Evolutionary conservation across 2,329 filamentous ascomycete species (phyloP), one percentile per base, ranked within the genome.

Genomic region (Penicillium sp.): DNA sequence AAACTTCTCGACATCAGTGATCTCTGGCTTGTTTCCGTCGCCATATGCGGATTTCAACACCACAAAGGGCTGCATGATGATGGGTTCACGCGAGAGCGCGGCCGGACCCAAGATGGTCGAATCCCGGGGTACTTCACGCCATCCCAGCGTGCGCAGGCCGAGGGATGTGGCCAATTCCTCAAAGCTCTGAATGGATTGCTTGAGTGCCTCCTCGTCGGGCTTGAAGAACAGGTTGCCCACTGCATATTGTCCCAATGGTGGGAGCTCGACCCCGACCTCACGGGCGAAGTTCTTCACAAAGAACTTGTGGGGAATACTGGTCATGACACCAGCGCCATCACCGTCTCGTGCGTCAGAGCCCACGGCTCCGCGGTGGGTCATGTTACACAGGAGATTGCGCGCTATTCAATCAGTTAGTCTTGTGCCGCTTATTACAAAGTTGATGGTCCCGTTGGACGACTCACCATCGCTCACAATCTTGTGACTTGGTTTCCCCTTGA

Each of bases 211-310:
- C 71, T 90, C 84, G 72, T 97, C 92, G 63, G 93, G 94, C 83
- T 97, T 97, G 83, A 99, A 97, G 81, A 99, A 99, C 69, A 99
- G 78, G 77, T 99, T 99, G 68, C 93, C 93, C 68, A 92, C 92
- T 57, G 94, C 94, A 79, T 99, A 99, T 78, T 97, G 91, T 67
- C 93, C 94, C 62, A 87, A 81, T 60, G 89, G 87, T 58, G 94
- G 94, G 61, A 99, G 83, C 76, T 91, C 89, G 71, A 94, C 87
- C 72, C 88, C 89, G 71, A 91, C 89, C 79, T 97, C 91, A 67
- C 88, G 89, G 76, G 91, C 92, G 76, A 97, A 97, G 76, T 97
- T 96, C 83, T 97, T 99, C 73, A 96, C 82, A 76, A 99, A 97
- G 82, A 99, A 97, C 77, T 88, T 92, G 82, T 97, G 93, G 56